These are phyloP conservation scores for Fusarium virguliforme DNA, from an alignment of 2,329 filamentous ascomycete species.

Conservation along the genomic window DNA sequence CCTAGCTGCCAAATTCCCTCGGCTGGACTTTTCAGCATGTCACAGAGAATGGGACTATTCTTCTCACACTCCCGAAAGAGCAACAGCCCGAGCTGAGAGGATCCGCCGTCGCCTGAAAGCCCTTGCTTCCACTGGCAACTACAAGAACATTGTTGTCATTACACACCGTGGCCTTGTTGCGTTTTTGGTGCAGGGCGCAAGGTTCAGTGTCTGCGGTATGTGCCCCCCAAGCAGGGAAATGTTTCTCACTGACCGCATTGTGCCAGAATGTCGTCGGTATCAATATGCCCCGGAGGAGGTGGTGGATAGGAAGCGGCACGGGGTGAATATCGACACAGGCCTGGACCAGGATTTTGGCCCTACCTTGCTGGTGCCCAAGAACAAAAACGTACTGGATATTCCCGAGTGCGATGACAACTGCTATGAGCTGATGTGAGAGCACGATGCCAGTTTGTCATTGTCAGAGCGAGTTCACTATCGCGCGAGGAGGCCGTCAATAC, in stretches of 20 bases:
- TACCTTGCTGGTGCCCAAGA: conserved; percentile 26
- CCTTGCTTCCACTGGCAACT: conserved; percentile 21
- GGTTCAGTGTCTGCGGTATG: conserved; percentile 45
- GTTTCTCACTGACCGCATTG: background rate
- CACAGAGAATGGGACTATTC: conserved; percentile 42
- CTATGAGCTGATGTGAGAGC: no score
- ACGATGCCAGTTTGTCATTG: background rate
- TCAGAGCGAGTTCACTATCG: no score
- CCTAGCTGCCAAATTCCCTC: conserved; percentile 36
- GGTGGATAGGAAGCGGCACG: conserved; percentile 15
- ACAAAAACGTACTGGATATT: no score
- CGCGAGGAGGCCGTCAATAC: no score
- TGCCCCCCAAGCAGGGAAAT: accelerated
- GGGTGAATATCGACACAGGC: conserved; percentile 35
- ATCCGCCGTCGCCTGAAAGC: conserved; percentile 33
- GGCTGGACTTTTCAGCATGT: conserved; percentile 43
- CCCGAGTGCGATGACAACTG: no score
- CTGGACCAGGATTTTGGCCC: conserved; percentile 43
- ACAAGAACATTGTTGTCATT: conserved; percentile 42
- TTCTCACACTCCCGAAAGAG: conserved; percentile 29
- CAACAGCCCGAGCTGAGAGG: conserved; percentile 41
- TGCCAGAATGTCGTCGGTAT: conserved; percentile 40
- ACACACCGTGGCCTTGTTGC: conserved; percentile 45
- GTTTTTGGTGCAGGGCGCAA: conserved; percentile 38
- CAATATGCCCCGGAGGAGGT: conserved; percentile 31